Evolutionary conservation across 2,329 filamentous ascomycete species (phyloP).

Genomic region (Hypoxylon sp.): DNA sequence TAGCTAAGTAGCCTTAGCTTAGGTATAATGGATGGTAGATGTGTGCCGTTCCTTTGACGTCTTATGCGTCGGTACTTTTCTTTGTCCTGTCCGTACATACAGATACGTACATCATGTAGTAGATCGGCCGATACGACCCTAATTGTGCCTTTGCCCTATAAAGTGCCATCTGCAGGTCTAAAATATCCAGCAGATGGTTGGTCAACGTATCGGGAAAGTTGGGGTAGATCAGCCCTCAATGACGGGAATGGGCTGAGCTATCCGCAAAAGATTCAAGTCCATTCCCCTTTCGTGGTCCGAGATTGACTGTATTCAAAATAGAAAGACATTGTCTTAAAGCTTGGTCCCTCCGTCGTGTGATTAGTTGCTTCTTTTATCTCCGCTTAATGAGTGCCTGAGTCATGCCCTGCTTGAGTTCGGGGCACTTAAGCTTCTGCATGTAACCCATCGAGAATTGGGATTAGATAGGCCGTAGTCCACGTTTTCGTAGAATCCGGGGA

Average conservation of each 20-base stretch:
- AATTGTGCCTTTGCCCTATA: slow-evolving; percentile 21
- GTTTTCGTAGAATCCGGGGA: slow-evolving; percentile 32
- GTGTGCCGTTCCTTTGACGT: slow-evolving; percentile 10
- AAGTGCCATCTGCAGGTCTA: slow-evolving; percentile 33
- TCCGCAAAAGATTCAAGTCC: slow-evolving; percentile 15
- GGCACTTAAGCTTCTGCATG: slow-evolving; percentile 45
- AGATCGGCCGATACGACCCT: slow-evolving; percentile 25
- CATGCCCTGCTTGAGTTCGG: slow-evolving; percentile 29
- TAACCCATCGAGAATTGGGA: slow-evolving; percentile 32
- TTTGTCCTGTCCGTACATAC: slow-evolving; percentile 23
- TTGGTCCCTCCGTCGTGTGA: slow-evolving; percentile 7
- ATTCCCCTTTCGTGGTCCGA: slow-evolving; percentile 4
- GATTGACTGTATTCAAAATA: slow-evolving; percentile 2
- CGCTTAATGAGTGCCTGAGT: slow-evolving; percentile 19
- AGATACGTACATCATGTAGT: slow-evolving; percentile 4
- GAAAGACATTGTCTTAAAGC: slow-evolving; percentile 26
- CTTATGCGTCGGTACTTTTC: slow-evolving; percentile 13
- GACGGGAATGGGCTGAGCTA: slow-evolving; percentile 26
- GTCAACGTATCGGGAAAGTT: slow-evolving; percentile 33
- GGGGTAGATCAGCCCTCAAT: slow-evolving; percentile 31
- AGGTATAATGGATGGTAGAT: background rate
- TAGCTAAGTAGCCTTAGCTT: slow-evolving; percentile 3
- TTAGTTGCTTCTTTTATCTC: slow-evolving; percentile 13
- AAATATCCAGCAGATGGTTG: slow-evolving; percentile 37
- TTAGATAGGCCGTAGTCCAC: slow-evolving; percentile 32